Conservation (phyloP, 2,329 filamentous ascomycete genomes). For the Cytospora piceae region DNA sequence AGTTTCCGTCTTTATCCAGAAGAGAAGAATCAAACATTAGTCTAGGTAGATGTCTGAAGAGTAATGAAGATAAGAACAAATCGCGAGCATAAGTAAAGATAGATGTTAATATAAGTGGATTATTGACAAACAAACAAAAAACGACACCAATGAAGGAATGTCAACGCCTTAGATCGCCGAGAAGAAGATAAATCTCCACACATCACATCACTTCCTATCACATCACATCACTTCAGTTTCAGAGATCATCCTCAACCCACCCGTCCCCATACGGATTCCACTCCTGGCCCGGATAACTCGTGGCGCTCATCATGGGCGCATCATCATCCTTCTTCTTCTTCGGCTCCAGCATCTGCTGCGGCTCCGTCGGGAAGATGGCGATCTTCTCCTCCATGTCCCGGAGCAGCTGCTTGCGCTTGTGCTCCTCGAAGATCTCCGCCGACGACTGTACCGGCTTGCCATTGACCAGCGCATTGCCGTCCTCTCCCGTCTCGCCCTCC, state of each 20-base stretch:
- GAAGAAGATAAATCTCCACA: neutral
- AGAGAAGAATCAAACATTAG: neutral
- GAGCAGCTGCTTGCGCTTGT: constrained; percentile 49
- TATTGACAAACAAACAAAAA: neutral
- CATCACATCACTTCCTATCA: neutral
- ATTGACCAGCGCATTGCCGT: constrained; percentile 17
- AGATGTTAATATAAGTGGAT: neutral
- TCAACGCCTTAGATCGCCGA: neutral
- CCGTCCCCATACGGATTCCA: constrained; percentile 61
- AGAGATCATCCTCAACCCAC: constrained; percentile 36
- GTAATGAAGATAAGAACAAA: neutral
- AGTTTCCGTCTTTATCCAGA: neutral
- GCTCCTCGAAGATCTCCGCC: constrained; percentile 46
- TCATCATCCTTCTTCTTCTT: constrained; percentile 48
- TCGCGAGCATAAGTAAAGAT: neutral
- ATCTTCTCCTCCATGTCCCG: constrained; percentile 60
- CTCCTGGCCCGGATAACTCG: constrained; percentile 72
- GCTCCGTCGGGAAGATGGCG: constrained; percentile 41
- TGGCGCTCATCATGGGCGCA: constrained; percentile 64
- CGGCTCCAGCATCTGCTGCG: constrained; percentile 36
- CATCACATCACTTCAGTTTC: neutral
- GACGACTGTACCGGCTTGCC: constrained; percentile 35
- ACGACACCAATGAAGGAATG: neutral
- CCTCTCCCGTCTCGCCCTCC: constrained; percentile 12
- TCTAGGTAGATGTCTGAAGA: neutral